phyloP scores from a whole-genome alignment of 768 basidiomycete species.

The Boletus edulis region DNA sequence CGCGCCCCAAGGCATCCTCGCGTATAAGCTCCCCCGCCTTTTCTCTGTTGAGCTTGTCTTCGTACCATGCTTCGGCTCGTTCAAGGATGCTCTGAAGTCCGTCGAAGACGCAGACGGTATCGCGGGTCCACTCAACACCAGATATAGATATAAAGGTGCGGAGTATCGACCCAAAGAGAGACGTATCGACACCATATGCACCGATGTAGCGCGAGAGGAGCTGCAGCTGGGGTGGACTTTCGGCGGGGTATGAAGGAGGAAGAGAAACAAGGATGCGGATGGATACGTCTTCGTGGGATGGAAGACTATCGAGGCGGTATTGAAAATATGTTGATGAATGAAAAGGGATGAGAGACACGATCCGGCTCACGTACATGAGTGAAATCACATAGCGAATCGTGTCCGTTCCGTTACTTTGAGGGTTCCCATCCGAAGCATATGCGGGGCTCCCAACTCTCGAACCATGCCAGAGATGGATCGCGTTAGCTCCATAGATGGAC shows the following conservation, averaged over 20 bases:
- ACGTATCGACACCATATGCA: conserved; percentile 68
- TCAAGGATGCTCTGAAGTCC: conserved; percentile 78
- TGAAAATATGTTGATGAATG: neutral
- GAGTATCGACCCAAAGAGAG: conserved; percentile 73
- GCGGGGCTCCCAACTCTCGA: conserved; percentile 20
- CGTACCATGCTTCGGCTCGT: conserved; percentile 66
- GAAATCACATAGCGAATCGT: conserved; percentile 64
- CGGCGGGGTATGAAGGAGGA: conserved; percentile 58
- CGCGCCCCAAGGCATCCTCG: conserved; percentile 43
- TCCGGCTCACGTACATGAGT: conserved; percentile 50
- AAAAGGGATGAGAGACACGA: neutral
- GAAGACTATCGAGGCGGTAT: conserved; percentile 38
- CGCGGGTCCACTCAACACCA: conserved; percentile 75
- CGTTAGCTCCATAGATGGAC: conserved; percentile 75
- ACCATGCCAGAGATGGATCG: conserved; percentile 59
- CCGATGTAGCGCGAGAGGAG: conserved; percentile 83
- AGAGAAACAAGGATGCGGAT: conserved; percentile 59
- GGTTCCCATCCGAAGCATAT: neutral
- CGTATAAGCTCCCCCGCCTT: conserved; percentile 54
- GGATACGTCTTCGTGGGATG: conserved; percentile 50
- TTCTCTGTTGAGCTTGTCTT: conserved; percentile 56
- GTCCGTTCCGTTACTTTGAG: conserved; percentile 25
- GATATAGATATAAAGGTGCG: conserved; percentile 77
- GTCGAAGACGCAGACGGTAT: conserved; percentile 81
- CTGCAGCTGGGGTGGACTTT: conserved; percentile 76